A percentile compares a stretch with the other conserved stretches of the same genome.
Evolutionary conservation across 169 alveolate genomes (phyloP).

Genomic region (Eimeria maxima): DNA sequence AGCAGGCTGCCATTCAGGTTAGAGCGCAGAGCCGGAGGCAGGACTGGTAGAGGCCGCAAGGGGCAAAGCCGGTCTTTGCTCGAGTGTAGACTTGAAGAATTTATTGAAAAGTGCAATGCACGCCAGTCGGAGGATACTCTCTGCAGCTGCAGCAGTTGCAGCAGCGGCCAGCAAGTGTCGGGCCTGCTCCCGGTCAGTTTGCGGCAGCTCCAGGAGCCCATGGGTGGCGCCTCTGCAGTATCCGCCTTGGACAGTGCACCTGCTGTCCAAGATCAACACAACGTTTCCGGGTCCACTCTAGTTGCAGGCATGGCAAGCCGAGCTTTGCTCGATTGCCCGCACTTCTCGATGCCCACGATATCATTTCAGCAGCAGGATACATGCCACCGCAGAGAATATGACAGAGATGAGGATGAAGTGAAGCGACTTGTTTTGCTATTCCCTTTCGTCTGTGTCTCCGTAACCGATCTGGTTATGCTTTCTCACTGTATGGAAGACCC

Average conservation of each 20-base stretch:
- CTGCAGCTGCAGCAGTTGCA: slow-evolving; percentile 19
- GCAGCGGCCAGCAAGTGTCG: neutral
- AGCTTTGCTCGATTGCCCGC: slow-evolving; percentile 18
- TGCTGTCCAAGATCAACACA: neutral
- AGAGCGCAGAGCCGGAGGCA: neutral
- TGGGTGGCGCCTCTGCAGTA: neutral
- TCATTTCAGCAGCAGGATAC: slow-evolving; percentile 35
- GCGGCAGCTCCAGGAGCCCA: neutral
- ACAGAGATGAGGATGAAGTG: neutral
- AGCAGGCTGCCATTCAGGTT: neutral
- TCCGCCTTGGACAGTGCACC: neutral
- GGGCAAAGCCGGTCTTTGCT: neutral
- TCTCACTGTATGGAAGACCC: slow-evolving; percentile 15
- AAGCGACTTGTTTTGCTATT: slow-evolving; percentile 16
- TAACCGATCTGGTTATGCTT: slow-evolving; percentile 26
- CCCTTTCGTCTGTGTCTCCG: slow-evolving; percentile 52
- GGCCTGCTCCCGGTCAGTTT: slow-evolving; percentile 5
- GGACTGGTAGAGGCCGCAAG: slow-evolving; percentile 3
- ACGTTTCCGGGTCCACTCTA: neutral
- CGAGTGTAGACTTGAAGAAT: slow-evolving; percentile 45
- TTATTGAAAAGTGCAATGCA: slow-evolving; percentile 41
- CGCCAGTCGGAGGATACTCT: neutral
- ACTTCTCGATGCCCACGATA: slow-evolving; percentile 64
- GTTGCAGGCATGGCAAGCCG: neutral
- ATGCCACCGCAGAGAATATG: neutral